Base-by-base conservation (phyloP, 2,329 filamentous ascomycete species). In the Xylaria arbuscula region DNA sequence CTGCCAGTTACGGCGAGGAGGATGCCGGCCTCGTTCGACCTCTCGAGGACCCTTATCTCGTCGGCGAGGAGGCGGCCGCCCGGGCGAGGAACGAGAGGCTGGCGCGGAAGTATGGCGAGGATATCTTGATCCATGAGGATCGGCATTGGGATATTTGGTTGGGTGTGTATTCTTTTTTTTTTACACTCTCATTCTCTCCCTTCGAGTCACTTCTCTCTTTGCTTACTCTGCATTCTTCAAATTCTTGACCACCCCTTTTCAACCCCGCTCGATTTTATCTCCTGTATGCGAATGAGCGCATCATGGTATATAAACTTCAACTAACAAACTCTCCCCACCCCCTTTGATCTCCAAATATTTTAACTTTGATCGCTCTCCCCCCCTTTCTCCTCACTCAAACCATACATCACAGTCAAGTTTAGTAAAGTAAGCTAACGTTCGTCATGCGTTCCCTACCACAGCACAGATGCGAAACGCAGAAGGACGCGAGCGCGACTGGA, bases 21-120 rank as follows among this genome's bases (percentile, higher is more conserved):
- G 69, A 64, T 10, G 72, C 72, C 50, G 72, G 71, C 24, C 78
- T 78, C 42, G 51, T 82, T 47, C 82, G 85, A 7, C 89, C 88
- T 2, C 82, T 90, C 19, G 90, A 92, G 78, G 90, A 92, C 72
- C 90, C 89, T 0, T 85, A 89, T 65, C 81, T 92, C 10, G 90
- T 92, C 1, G 90, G 90, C 40, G 89, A 91, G 79, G 84, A 84
- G 59, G 90, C 89, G 3, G 90, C 90, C 1, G 81, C 83, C 10
- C 78, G 83, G 69, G 88, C 89, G 8, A 82, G 87, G 51, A 79
- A 80, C n/a, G 86, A 87, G 74, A 83, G 90, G 69, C 77, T 90
- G 34, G 83, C 83, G n/a, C 81, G 85, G 61, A 86, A 90, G 78
- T 83, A 82, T 47, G 83, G 83, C 0, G 85, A 86, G 32, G 86